These are phyloP conservation scores for Wallacemonas sp. DNA, from an alignment of 208 protist genomes.

Conservation along the genomic window DNA sequence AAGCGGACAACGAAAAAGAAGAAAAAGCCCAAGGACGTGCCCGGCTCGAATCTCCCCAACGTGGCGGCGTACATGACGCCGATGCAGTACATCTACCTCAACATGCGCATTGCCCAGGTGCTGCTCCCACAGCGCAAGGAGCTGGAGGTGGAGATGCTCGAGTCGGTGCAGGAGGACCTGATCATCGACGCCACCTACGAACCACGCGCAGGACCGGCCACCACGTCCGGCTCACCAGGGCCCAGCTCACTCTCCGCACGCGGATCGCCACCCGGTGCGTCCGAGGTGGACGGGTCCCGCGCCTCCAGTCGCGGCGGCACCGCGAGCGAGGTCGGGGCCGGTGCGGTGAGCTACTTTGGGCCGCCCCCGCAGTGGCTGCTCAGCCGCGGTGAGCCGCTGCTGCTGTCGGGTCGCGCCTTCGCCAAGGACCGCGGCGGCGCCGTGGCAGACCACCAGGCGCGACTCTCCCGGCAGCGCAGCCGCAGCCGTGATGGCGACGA, in stretches of 20 bases:
- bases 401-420: conserved; percentile 14
- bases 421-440: background rate
- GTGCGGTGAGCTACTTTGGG: conserved; percentile 2
- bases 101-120: conserved; percentile 74
- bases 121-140: conserved; percentile 56
- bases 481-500: conserved; percentile 7
- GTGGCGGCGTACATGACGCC: conserved; percentile 71
- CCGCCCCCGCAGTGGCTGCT: conserved; percentile 10
- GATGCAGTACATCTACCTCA: conserved; percentile 84
- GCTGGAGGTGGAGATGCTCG: conserved; percentile 70
- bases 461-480: background rate
- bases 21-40: background rate
- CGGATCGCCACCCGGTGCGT: background rate
- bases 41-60: conserved; percentile 10
- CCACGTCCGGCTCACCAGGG: background rate
- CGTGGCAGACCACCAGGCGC: conserved; percentile 1
- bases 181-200: conserved; percentile 57
- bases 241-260: no score
- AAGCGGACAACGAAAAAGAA: conserved; percentile 18
- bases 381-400: conserved; percentile 7
- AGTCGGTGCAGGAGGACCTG: conserved; percentile 75
- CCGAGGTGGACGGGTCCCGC: conserved; percentile 11
- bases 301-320: background rate
- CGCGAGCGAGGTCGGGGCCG: background rate
- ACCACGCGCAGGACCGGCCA: conserved; percentile 15